Conservation (phyloP, 805 yeast species). For the Candida ovalis region DNA sequence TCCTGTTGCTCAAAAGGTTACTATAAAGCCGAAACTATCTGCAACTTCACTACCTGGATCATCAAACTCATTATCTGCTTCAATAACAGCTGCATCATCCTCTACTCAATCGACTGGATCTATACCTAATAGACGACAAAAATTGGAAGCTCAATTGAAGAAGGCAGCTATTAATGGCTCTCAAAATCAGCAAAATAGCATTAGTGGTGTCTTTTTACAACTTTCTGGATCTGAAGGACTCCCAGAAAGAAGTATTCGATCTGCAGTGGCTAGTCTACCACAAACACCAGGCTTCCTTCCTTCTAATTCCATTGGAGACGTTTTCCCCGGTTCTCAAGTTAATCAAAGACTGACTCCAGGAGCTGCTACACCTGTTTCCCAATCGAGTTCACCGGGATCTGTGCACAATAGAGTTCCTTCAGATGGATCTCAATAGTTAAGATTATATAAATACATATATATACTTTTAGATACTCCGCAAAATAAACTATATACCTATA, state of each 20-base stretch:
- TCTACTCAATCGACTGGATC: conserved; percentile 5
- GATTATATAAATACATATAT: background rate
- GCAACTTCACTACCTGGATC: background rate
- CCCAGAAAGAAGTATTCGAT: background rate
- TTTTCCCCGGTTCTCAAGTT: conserved; percentile 12
- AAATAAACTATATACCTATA: too few relatives aligned
- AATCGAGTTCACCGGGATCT: background rate
- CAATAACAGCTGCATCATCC: background rate
- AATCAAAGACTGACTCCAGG: background rate
- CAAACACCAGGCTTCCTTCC: conserved; percentile 26
- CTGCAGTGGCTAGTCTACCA: conserved; percentile 11
- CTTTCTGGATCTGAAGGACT: conserved; percentile 5
- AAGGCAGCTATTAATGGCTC: conserved; percentile 14
- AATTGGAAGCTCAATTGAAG: conserved; percentile 21
- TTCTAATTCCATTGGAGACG: conserved; percentile 19
- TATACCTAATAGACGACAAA: conserved; percentile 19
- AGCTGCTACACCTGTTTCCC: background rate
- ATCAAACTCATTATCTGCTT: background rate
- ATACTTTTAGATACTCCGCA: background rate
- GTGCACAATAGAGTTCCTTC: background rate
- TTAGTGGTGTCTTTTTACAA: conserved; percentile 14
- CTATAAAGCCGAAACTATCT: background rate
- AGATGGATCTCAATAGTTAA: background rate
- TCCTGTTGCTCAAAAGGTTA: background rate
- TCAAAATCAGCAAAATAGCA: conserved; percentile 9